Conservation (phyloP, 768 basidiomycete genomes). For the Suillus ampliporus region DNA sequence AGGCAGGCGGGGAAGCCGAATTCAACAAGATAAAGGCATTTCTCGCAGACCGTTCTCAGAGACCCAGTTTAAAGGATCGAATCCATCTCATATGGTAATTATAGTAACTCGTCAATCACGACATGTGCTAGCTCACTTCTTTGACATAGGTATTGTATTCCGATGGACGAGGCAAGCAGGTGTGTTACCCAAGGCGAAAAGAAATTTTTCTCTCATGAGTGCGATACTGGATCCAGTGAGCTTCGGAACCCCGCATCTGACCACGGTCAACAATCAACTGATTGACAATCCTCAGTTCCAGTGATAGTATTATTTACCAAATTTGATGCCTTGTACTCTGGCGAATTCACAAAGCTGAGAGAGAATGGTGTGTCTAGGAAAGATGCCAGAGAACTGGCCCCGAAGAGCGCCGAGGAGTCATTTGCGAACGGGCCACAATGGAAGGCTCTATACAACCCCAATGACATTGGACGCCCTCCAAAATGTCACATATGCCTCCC, state of each 20-base stretch:
- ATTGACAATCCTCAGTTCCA: constrained; percentile 36
- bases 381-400: constrained; percentile 18
- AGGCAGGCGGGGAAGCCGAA: constrained; percentile 39
- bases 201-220: constrained; percentile 21
- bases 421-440: constrained; percentile 6
- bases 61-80: constrained; percentile 25
- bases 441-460: not conserved
- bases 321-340: constrained; percentile 36
- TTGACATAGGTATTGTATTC: constrained; percentile 45
- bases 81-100: constrained; percentile 47
- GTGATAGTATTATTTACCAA: constrained; percentile 47
- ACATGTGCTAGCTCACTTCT: not conserved
- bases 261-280: not conserved
- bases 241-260: not conserved
- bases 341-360: constrained; percentile 23
- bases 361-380: constrained; percentile 17
- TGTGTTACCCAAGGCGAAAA: constrained; percentile 34
- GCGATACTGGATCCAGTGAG: constrained; percentile 17
- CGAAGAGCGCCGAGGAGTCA: constrained; percentile 17
- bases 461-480: not conserved
- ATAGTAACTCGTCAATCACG: not conserved
- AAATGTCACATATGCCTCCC: constrained; percentile 1
- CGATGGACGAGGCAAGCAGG: constrained; percentile 29
- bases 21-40: constrained; percentile 37
- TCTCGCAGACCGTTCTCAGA: constrained; percentile 31